Conservation (phyloP, 139 green algal species). For the Chlamydomonas sp. region DNA sequence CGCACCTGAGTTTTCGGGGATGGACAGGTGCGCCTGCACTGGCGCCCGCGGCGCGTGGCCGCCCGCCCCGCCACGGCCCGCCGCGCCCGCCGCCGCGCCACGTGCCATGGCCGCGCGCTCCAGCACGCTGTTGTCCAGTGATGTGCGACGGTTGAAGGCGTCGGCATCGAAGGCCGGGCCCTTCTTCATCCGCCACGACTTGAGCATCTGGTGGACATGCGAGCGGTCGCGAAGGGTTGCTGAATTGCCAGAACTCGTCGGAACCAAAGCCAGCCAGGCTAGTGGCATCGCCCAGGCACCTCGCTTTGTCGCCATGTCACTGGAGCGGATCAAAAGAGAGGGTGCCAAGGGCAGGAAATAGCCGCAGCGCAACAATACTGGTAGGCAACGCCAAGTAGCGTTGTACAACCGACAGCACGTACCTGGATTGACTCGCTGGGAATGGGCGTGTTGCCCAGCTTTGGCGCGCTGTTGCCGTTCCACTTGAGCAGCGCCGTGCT, state of each 20-base stretch:
- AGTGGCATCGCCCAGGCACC: too few species aligned
- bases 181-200: constrained; percentile 29
- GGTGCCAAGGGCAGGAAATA: too few species aligned
- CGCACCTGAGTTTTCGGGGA: too few species aligned
- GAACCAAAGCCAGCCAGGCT: too few species aligned
- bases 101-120: constrained; percentile 22
- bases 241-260: too few species aligned
- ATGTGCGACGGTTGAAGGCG: constrained; percentile 47
- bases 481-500: constrained; percentile 48
- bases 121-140: constrained; percentile 63
- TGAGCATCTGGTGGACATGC: constrained; percentile 12
- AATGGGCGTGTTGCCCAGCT: constrained; percentile 36
- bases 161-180: not conserved
- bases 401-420: not conserved
- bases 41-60: not conserved
- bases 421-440: constrained; percentile 36
- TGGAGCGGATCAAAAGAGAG: too few species aligned
- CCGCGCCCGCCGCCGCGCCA: not conserved
- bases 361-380: too few species aligned
- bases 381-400: too few species aligned
- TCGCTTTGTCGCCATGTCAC: too few species aligned
- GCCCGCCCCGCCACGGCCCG: not conserved
- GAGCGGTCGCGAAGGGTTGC: not conserved
- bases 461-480: constrained; percentile 20
- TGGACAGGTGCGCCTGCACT: not conserved